Percentiles rank a stretch among this genome's conserved stretches.
phyloP scores from a whole-genome alignment of 2,329 filamentous ascomycete species.

The Thelonectria discophora region DNA sequence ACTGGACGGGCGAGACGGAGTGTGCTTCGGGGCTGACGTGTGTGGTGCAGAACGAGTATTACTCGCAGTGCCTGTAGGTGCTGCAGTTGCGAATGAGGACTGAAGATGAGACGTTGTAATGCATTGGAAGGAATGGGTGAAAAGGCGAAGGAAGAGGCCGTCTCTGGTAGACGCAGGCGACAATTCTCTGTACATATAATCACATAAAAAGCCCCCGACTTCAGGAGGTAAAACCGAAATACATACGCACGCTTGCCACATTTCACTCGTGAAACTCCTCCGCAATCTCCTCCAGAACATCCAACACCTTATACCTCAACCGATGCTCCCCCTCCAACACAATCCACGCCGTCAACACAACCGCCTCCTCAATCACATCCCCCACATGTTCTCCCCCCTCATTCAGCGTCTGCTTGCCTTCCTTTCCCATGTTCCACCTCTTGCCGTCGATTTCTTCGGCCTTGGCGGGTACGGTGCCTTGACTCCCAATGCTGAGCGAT shows the following conservation, averaged over 20 bases:
- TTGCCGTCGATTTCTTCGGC: background rate
- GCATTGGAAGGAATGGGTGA: background rate
- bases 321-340: constrained; percentile 22
- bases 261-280: constrained; percentile 18
- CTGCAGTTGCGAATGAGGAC: background rate
- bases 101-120: background rate
- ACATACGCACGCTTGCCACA: background rate
- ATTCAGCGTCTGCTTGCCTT: background rate
- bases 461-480: background rate
- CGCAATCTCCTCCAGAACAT: constrained; percentile 23
- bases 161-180: background rate
- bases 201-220: background rate
- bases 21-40: constrained; percentile 36
- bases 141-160: background rate
- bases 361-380: constrained; percentile 14
- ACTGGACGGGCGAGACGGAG: constrained; percentile 32
- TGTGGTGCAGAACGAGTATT: constrained; percentile 36
- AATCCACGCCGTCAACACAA: constrained; percentile 26
- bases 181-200: background rate
- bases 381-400: constrained; percentile 4
- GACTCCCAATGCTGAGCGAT: background rate
- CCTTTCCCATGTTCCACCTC: constrained; percentile 2
- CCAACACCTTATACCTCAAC: constrained; percentile 20
- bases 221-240: background rate
- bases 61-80: constrained; percentile 35